These are phyloP conservation scores for Paxillus rubicundulus DNA, from an alignment of 768 basidiomycete genomes.

Conservation along the genomic window DNA sequence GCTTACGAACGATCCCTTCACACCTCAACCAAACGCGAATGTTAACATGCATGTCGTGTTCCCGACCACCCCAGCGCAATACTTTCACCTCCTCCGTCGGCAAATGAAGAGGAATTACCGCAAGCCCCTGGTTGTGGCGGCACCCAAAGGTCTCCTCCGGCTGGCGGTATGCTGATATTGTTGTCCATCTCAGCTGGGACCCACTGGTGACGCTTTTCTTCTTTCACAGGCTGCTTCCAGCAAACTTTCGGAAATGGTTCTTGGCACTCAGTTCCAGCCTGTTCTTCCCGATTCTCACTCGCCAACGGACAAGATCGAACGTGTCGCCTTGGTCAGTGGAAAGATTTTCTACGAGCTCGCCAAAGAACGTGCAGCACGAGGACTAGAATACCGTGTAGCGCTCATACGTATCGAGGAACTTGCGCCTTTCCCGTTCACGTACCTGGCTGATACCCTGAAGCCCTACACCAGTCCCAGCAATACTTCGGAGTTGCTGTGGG, in stretches of 20 bases:
- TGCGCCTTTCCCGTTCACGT: constrained; percentile 79
- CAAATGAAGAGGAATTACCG: constrained; percentile 84
- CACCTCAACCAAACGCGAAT: constrained; percentile 34
- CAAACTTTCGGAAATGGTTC: constrained; percentile 54
- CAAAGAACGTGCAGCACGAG: constrained; percentile 57
- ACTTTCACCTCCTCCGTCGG: constrained; percentile 89
- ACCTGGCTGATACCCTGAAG: constrained; percentile 45
- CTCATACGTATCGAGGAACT: constrained; percentile 83
- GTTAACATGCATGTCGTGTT: constrained; percentile 85
- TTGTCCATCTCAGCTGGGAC: not conserved
- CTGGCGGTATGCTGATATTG: constrained; percentile 57
- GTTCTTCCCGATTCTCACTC: constrained; percentile 52
- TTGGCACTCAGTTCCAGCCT: constrained; percentile 62
- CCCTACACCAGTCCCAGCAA: constrained; percentile 47
- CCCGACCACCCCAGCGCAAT: constrained; percentile 87
- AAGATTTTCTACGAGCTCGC: constrained; percentile 88
- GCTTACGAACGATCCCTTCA: constrained; percentile 75
- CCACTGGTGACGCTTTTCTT: not conserved
- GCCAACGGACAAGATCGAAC: constrained; percentile 43
- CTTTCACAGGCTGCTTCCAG: constrained; percentile 68
- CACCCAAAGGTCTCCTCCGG: constrained; percentile 80
- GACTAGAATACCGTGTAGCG: constrained; percentile 52
- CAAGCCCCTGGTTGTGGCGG: constrained; percentile 82
- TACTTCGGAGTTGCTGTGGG: constrained; percentile 46
- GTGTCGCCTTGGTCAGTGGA: constrained; percentile 74